Evolutionary conservation across 305 asterid species (phyloP), one percentile per base, ranked within the genome.

Genomic region (Caryopteris hybrid): DNA sequence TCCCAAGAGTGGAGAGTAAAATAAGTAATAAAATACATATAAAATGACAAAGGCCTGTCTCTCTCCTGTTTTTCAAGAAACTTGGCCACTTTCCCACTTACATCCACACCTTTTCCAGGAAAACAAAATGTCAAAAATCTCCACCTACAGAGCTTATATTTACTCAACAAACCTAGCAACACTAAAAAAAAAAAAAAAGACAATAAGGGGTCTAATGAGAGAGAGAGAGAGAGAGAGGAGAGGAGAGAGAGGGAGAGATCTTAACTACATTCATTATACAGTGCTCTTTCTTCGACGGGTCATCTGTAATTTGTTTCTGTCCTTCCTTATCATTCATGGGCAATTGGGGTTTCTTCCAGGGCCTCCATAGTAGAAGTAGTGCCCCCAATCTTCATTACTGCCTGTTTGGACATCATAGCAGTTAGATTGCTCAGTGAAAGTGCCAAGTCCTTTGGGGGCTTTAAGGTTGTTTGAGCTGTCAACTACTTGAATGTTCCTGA

Each of bases 341-440:
- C 91, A 85, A 68, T 85, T 85, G 7, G 84, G 75, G 77, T 80
- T 81, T 39, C 74, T 76, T 12, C 94, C 91, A 16, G 94, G 94
- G 61, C 94, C 94, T 46, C 91, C 95, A 71, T 83, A 87, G 81
- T 85, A 87, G 72, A 87, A 87, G 74, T 79, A 81, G 50, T 76
- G 81, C 12, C 91, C 94, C 94, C 94, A 87, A 70, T 84, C 86
- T 8, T 70, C 77, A 61, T 85, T 87, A 34, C 61, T 79, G 8
- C 91, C 90, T 46, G 82, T 75, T 71, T 85, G 83, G 66, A 87
- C 83, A 72, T 85, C 85, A 53, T 87, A 87, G 77, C 95, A 87
- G 57, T 85, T 85, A 59, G 87, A 74, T 64, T 85, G 79, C 70
- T 85, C 95, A 0, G 91, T 81, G 72, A 69, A 87, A 11, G 82